Percentiles rank a stretch among this genome's conserved stretches.
These are phyloP conservation scores for Alternaria incomplexa DNA, from an alignment of 2,329 filamentous ascomycete genomes.

Conservation along the genomic window DNA sequence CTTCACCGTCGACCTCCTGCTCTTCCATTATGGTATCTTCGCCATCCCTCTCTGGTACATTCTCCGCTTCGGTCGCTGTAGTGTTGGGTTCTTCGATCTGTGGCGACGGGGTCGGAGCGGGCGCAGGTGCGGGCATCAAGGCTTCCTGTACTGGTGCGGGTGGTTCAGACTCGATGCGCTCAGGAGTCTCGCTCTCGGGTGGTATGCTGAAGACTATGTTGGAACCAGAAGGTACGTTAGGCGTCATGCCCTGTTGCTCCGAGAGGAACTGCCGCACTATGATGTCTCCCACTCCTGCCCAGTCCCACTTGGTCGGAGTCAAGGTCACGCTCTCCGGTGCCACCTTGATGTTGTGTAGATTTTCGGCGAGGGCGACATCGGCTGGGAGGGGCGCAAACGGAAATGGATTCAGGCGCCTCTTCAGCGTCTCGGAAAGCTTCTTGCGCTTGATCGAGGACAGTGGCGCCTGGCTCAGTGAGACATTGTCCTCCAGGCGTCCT, in stretches of 20 bases:
- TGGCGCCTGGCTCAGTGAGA: slow-evolving; percentile 61
- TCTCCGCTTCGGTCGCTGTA: background rate
- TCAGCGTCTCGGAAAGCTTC: slow-evolving; percentile 59
- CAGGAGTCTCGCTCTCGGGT: slow-evolving; percentile 27
- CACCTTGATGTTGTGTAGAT: slow-evolving; percentile 17
- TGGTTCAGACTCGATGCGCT: slow-evolving; percentile 13
- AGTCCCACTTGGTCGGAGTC: slow-evolving; percentile 49
- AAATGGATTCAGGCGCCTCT: slow-evolving; percentile 61
- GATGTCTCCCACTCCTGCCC: slow-evolving; percentile 57
- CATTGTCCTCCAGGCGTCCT: slow-evolving; percentile 58
- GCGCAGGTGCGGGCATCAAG: slow-evolving; percentile 8
- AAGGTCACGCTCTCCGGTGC: slow-evolving; percentile 48
- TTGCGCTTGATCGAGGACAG: slow-evolving; percentile 57
- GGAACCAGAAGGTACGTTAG: slow-evolving; percentile 44
- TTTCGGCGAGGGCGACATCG: slow-evolving; percentile 35
- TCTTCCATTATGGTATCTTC: slow-evolving; percentile 31
- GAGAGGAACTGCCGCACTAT: slow-evolving; percentile 54
- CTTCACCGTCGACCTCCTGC: slow-evolving; percentile 12
- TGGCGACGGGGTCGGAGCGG: slow-evolving; percentile 6
- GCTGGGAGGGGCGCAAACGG: slow-evolving; percentile 48
- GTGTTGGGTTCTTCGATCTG: slow-evolving; percentile 5
- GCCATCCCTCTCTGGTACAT: slow-evolving; percentile 6
- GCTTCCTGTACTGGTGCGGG: slow-evolving; percentile 7
- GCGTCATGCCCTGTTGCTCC: slow-evolving; percentile 46
- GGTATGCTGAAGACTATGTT: slow-evolving; percentile 53